Evolutionary conservation across 129 eudicot genomes (phyloP), one percentile per base, ranked within the genome.

Genomic region (Flaveria sonorensis): DNA sequence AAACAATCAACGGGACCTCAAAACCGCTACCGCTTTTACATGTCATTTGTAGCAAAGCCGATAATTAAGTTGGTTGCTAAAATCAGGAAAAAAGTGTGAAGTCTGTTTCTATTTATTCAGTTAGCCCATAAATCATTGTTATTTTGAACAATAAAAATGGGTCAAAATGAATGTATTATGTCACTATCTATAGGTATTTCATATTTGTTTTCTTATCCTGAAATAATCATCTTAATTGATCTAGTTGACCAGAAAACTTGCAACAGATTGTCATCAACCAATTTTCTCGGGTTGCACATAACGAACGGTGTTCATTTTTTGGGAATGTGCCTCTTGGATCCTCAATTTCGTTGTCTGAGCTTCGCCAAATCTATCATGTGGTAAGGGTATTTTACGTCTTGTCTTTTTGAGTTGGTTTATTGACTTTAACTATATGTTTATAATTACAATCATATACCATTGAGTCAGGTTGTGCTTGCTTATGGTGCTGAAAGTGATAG

Each of bases 401-500:
- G 72, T 46, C 57, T 15, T 65, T 65, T 43, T 65, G 30, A 3
- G 43, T 81, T 56, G 16, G 78, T 69, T 6, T 36, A 64, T 72
- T 7, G 40, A 36, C 51, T 28, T 40, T 39, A 71, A 18, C 39
- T 12, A 19, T 60, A 26, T 55, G 10, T 52, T 51, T 60, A 60
- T 80, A 68, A 57, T 68, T 20, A 23, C 47, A 36, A 63, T 71
- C 65, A 15, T 57, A 30, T 74, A 57, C 30, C 48, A 18, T 50
- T 76, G 53, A 67, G 61, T 36, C 82, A 94, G 98, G 97, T 94
- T 76, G 98, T 94, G 72, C 93, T 94, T 86, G 90, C 98, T 42
- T 94, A 94, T 85, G 98, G 98, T 57, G 97, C 98, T 75, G 98
- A 94, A 83, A 94, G 97, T 80, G 99, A 94, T 53, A 80, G 94